Conservation (phyloP, 2,329 filamentous ascomycete species). For the Aspergillus terreus region DNA sequence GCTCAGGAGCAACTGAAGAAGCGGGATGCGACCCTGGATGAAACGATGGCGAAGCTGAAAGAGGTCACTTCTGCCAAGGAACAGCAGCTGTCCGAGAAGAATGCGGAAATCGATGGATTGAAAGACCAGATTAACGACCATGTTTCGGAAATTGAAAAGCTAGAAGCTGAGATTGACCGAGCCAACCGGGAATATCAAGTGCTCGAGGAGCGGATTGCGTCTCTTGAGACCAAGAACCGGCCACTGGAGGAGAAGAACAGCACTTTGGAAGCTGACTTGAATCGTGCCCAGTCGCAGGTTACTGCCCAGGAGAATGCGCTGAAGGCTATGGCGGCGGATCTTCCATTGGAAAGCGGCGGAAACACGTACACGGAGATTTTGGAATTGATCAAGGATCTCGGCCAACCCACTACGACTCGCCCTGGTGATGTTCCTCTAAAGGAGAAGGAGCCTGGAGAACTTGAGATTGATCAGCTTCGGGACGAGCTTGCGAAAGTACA, state of each 20-base stretch:
- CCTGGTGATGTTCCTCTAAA: conserved; percentile 12
- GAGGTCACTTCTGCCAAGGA: conserved; percentile 32
- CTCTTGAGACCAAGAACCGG: conserved; percentile 31
- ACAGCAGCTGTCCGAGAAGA: conserved; percentile 32
- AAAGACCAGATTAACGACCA: conserved; percentile 33
- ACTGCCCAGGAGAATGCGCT: conserved; percentile 36
- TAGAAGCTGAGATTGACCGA: conserved; percentile 32
- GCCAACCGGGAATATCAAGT: conserved; percentile 30
- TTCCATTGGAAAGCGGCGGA: conserved; percentile 28
- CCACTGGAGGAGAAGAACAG: conserved; percentile 38
- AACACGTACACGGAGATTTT: conserved; percentile 40
- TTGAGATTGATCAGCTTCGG: conserved; percentile 20
- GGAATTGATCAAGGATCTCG: conserved; percentile 34
- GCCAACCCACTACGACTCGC: conserved; percentile 17
- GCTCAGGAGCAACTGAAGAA: conserved; percentile 33
- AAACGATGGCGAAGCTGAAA: conserved; percentile 29
- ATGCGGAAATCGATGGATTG: conserved; percentile 34
- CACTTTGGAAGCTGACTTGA: conserved; percentile 33
- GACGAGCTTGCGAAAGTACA: conserved; percentile 29
- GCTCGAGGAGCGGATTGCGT: conserved; percentile 32
- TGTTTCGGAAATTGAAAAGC: conserved; percentile 31
- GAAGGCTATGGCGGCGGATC: conserved; percentile 33
- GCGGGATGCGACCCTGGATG: conserved; percentile 31
- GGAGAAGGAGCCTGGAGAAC: conserved; percentile 14
- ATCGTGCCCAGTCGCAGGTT: conserved; percentile 32